A percentile compares a stretch with the other conserved stretches of the same genome.
phyloP scores from a whole-genome alignment of 352 stramenopile species.

The Phytophthora sansomeana region DNA sequence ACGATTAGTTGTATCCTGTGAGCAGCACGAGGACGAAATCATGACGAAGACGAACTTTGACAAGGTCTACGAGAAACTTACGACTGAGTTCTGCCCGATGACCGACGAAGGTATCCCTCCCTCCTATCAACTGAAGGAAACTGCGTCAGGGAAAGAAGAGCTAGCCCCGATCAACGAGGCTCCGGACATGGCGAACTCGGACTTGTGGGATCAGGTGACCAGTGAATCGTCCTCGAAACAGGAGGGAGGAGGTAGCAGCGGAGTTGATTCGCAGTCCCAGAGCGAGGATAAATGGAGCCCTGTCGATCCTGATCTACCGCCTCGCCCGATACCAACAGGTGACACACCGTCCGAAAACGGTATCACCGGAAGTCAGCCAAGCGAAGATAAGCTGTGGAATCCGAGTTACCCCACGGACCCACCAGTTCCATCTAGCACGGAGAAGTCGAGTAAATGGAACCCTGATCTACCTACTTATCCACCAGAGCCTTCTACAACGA shows the following conservation, averaged over 20 bases:
- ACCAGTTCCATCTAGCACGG: neutral
- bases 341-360: conserved; percentile 5
- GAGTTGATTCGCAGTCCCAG: neutral
- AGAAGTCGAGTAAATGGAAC: neutral
- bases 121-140: conserved; percentile 16
- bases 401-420: conserved; percentile 19
- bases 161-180: neutral
- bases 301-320: conserved; percentile 12
- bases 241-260: neutral
- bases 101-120: conserved; percentile 18
- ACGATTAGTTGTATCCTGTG: neutral
- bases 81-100: conserved; percentile 16
- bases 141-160: conserved; percentile 16
- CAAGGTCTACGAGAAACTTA: conserved; percentile 26
- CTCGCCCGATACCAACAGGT: conserved; percentile 3
- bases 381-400: conserved; percentile 18
- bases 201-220: neutral
- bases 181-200: neutral
- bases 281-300: conserved; percentile 17
- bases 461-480: conserved; percentile 1
- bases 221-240: neutral
- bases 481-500: neutral
- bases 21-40: conserved; percentile 13
- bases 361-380: conserved; percentile 1
- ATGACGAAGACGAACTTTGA: conserved; percentile 34